phyloP scores from a whole-genome alignment of 1,284 basidiomycete genomes.

The Amylostereum areolatum region DNA sequence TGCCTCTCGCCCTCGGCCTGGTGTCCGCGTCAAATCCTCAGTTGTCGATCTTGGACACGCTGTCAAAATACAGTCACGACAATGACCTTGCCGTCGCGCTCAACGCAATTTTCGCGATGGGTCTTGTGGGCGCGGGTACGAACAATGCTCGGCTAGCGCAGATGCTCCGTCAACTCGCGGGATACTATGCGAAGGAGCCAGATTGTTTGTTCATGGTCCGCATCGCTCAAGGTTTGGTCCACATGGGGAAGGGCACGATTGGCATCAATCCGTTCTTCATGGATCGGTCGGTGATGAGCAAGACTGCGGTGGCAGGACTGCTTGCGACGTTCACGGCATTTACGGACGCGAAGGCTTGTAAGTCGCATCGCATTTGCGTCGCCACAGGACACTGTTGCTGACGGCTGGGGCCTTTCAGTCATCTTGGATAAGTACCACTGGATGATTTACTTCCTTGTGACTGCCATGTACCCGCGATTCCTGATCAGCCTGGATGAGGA shows the following conservation, averaged over 20 bases:
- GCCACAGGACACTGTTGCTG: background rate
- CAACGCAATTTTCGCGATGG: conserved; percentile 99
- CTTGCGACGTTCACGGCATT: conserved; percentile 88
- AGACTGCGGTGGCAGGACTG: conserved; percentile 88
- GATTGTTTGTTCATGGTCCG: conserved; percentile 97
- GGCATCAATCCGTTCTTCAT: conserved; percentile 98
- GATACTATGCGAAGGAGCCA: conserved; percentile 96
- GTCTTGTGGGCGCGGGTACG: conserved; percentile 94
- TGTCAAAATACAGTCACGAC: conserved; percentile 99
- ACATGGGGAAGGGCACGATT: conserved; percentile 99
- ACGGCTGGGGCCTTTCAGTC: conserved; percentile 40
- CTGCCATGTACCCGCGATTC: conserved; percentile 98
- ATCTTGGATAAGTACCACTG: conserved; percentile 94
- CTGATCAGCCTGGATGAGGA: conserved; percentile 95
- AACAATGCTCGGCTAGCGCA: conserved; percentile 98
- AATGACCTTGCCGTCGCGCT: conserved; percentile 93
- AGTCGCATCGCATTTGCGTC: conserved; percentile 29
- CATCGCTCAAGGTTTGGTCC: conserved; percentile 92
- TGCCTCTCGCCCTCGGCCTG: conserved; percentile 95
- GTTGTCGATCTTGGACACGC: conserved; percentile 92
- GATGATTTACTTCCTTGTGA: conserved; percentile 96
- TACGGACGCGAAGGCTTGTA: conserved; percentile 89
- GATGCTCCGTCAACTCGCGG: conserved; percentile 94
- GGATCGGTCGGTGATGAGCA: conserved; percentile 87
- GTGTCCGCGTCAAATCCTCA: conserved; percentile 95